Evolutionary conservation across 768 basidiomycete species (phyloP), one percentile per base, ranked within the genome.

Genomic region (Gloeostereum incarnatum): DNA sequence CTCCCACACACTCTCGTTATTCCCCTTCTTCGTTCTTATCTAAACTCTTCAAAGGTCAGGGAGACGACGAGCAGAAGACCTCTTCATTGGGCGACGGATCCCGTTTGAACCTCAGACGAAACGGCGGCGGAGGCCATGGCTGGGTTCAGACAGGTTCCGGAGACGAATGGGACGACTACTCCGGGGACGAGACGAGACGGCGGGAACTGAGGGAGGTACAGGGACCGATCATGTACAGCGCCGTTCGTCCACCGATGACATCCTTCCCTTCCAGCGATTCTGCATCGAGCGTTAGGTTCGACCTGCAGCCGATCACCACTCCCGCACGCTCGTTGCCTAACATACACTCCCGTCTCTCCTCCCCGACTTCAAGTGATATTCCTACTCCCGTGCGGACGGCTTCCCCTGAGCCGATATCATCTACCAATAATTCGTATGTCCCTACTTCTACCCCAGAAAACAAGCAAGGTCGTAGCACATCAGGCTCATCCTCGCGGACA

Each of bases 141-240:
- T 78, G 75, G 75, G 57, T 74, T 17, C 64, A 64, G 43, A 65
- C 74, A 27, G 60, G 63, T 25, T 69, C 62, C 25, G 57, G 59
- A 25, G 72, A 72, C 40, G 69, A 69, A 42, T 75, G 69, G 66
- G 66, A 65, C 24, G 43, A 47, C 31, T 59, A 57, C 23, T 35
- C 42, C 10, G 38, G 11, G 10, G 52, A 53, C 9, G 47, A 45
- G 20, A 24, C 35, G 27, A 30, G 40, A 22, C 14, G 19, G 29
- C 4, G 33, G 21, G 16, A 34, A 7, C 13, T n/a, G 10, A 6
- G 17, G 14, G 21, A 30, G 35, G 18, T 17, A n/a, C n/a, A n/a
- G n/a, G 25, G 4, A 21, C 10, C 23, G 34, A 22, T 40, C 16
- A 24, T 39, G 18, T 23, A 23, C 24, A 31, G 37, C 30, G 29